Percentiles rank a stretch among this genome's conserved stretches.
phyloP scores from a whole-genome alignment of 306 rosid genomes.

The Quercus berberidifolia region DNA sequence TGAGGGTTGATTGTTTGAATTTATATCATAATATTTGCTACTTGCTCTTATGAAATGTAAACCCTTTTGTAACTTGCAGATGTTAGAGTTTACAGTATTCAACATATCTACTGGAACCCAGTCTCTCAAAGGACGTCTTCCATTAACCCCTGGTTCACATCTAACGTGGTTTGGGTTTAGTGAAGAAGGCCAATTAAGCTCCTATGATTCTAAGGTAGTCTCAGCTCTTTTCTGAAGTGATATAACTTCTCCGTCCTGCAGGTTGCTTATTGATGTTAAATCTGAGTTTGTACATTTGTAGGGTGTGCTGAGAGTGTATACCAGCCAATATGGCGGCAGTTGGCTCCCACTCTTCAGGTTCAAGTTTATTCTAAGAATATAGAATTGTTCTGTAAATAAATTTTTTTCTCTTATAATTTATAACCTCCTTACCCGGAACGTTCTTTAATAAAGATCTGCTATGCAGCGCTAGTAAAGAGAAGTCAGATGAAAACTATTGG shows the following conservation, averaged over 20 bases:
- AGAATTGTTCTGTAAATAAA: background rate
- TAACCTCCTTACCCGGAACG: background rate
- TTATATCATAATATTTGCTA: background rate
- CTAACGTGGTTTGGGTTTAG: constrained; percentile 89
- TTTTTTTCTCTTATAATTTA: background rate
- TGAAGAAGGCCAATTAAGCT: constrained; percentile 82
- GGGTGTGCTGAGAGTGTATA: constrained; percentile 83
- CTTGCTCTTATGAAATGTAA: constrained; percentile 11
- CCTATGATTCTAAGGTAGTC: constrained; percentile 85
- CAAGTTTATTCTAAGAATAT: constrained; percentile 16
- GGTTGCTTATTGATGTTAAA: constrained; percentile 14
- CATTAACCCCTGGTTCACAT: constrained; percentile 82
- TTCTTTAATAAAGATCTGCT: constrained; percentile 14
- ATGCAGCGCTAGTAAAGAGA: constrained; percentile 76
- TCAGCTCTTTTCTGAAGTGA: constrained; percentile 5
- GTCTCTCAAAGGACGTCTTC: constrained; percentile 59
- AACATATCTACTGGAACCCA: constrained; percentile 51
- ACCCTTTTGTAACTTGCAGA: constrained; percentile 45
- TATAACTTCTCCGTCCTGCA: constrained; percentile 1
- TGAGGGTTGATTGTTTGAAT: background rate
- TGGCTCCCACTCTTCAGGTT: constrained; percentile 98
- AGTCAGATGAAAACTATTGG: constrained; percentile 82
- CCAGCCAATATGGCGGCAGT: constrained; percentile 83
- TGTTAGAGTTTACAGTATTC: constrained; percentile 67
- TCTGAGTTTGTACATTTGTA: constrained; percentile 26